Evolutionary conservation across 306 rosid species (phyloP).

Genomic region (Acacia acuminata): DNA sequence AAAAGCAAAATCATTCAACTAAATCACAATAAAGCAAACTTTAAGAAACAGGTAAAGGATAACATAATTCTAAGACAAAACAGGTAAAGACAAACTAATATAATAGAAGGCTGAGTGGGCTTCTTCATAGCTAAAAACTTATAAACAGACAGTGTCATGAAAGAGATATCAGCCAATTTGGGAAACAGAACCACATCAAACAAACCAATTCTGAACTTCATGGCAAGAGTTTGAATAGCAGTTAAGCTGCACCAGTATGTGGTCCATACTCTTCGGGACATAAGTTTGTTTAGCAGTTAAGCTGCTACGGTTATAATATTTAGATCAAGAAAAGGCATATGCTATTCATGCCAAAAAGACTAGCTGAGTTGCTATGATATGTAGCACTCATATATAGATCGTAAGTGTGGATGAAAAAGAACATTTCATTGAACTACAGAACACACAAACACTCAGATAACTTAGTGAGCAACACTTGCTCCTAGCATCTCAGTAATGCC

Average conservation of each 20-base stretch:
- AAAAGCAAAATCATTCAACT: background rate
- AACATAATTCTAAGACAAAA: background rate
- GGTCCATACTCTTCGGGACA: background rate
- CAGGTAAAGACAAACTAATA: background rate
- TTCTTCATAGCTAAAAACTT: background rate
- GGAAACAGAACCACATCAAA: background rate
- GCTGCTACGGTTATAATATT: background rate
- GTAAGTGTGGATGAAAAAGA: background rate
- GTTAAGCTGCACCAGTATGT: background rate
- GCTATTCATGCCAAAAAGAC: background rate
- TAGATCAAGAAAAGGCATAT: background rate
- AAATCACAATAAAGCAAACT: constrained; percentile 3
- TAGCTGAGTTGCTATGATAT: background rate
- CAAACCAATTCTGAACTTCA: background rate
- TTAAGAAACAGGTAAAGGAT: constrained; percentile 3
- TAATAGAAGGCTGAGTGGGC: background rate
- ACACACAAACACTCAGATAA: background rate
- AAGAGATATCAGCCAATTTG: background rate
- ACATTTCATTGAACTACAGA: background rate
- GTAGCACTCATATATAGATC: background rate
- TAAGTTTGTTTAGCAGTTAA: background rate
- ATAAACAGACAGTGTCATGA: background rate
- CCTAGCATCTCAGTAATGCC: background rate
- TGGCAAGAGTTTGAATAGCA: background rate
- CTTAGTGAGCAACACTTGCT: background rate